Evolutionary conservation across 176 grass and related monocot genomes (phyloP), one percentile per base, ranked within the genome.

Genomic region (Alopecurus myosuroides): DNA sequence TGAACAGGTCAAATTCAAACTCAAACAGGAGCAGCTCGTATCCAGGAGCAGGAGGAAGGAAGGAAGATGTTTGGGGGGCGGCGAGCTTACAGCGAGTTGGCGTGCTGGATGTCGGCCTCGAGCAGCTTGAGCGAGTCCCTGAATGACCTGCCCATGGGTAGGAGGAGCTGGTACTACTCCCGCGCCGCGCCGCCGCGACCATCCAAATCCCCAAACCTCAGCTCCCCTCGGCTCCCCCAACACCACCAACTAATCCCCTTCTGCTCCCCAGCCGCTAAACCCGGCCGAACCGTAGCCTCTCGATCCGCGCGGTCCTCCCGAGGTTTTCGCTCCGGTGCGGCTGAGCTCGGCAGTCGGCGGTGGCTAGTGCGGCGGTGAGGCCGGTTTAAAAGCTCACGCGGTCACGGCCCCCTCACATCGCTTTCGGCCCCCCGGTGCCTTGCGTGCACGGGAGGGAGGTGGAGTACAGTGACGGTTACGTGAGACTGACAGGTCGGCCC

Each of bases 111-210:
- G 81, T 94, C 92, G 78, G 95, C 90, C 86, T 97, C 90, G 77
- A 97, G 92, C 84, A 94, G 86, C 90, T 97, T 94, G 53, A 94
- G 84, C 75, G 95, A 97, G 62, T 97, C 95, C 88, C 91, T 88
- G 88, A 97, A 97, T 71, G 92, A 84, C 83, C 82, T 94, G 9
- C 92, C 85, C 89, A 94, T 94, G 46, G 67, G 56, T 63, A 65
- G 28, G 33, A 44, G 66, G 9, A n/a, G 68, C 68, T 40, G n/a
- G 12, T 26, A 17, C 68, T 71, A 60, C 77, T 60, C 87, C 58
- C 5, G 26, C 34, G 7, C 70, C 17, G 14, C 71, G 29, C 80
- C 56, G 56, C 73, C 58, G 72, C 72, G 56, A 90, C 84, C 88
- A 87, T 84, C 80, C 80, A 83, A 64, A 50, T 49, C 74, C 72